Evolutionary conservation across 176 grass and related monocot genomes (phyloP), one percentile per base, ranked within the genome.

Genomic region (Chloris gayana): DNA sequence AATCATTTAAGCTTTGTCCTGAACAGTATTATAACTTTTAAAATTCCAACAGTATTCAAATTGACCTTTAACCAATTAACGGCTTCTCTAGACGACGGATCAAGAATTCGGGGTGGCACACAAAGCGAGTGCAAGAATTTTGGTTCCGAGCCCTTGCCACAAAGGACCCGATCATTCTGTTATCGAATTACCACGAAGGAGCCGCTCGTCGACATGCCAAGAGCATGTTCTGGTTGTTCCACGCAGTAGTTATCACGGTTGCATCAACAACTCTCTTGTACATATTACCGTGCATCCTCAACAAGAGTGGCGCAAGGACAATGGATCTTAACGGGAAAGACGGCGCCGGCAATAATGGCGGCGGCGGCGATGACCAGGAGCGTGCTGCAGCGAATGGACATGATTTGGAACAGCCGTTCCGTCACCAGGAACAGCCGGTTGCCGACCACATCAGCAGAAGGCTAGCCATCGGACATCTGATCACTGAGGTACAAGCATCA

Each of bases 191-290:
- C 41, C n/a, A n/a, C n/a, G n/a, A n/a, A n/a, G n/a, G n/a, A n/a
- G n/a, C n/a, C n/a, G n/a, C n/a, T n/a, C n/a, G n/a, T n/a, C n/a
- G 6, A 38, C 79, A 83, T 50, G 67, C 85, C 79, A 87, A 87
- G 85, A 73, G 34, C 31, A 74, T 78, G 79, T 10, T 24, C 19
- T 31, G 6, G 22, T 59, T 53, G 35, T 12, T 70, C 6, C 11
- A 14, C 0, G 12, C 32, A 30, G 64, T 18, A 57, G 61, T 29
- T 7, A 19, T 0, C 31, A 9, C 17, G 41, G 39, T 74, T 59
- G 67, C 65, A 37, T 29, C 33, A 35, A 32, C 37, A 18, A 7
- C 9, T 72, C 18, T 32, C 22, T 54, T 5, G 25, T 64, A 21
- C 64, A 19, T 70, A 64, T 45, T 44, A 29, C 7, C 17, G 5